Conservation (phyloP, 495 filamentous ascomycete species). For the Bathelium albidoporum region DNA sequence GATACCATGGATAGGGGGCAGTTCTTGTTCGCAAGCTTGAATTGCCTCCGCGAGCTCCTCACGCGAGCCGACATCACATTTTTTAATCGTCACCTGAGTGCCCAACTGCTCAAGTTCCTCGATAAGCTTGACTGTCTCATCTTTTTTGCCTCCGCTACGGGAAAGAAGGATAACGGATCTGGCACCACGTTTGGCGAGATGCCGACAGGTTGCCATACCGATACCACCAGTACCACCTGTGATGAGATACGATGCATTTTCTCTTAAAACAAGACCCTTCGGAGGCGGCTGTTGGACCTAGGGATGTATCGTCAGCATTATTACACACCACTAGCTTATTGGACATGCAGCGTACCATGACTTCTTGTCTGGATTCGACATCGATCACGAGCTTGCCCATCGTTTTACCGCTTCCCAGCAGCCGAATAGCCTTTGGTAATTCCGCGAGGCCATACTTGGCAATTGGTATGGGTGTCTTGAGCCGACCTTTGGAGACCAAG, state of each 20-base stretch:
- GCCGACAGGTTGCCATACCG: constrained; percentile 15
- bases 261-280: background rate
- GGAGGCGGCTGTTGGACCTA: background rate
- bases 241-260: constrained; percentile 34
- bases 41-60: background rate
- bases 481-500: constrained; percentile 6
- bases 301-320: background rate
- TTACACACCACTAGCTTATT: background rate
- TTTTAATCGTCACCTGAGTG: background rate
- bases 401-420: constrained; percentile 43
- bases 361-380: constrained; percentile 12
- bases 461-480: background rate
- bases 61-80: background rate
- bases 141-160: background rate
- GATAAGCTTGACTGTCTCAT: background rate
- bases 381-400: constrained; percentile 50
- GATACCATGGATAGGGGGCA: constrained; percentile 4
- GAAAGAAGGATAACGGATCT: constrained; percentile 4
- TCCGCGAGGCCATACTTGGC: constrained; percentile 25
- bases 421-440: constrained; percentile 44
- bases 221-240: constrained; percentile 39
- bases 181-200: background rate
- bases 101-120: background rate
- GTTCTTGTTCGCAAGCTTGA: background rate
- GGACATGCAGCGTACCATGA: background rate